Conservation (phyloP, 2,329 filamentous ascomycete species). For the Cryphonectria parasitica region DNA sequence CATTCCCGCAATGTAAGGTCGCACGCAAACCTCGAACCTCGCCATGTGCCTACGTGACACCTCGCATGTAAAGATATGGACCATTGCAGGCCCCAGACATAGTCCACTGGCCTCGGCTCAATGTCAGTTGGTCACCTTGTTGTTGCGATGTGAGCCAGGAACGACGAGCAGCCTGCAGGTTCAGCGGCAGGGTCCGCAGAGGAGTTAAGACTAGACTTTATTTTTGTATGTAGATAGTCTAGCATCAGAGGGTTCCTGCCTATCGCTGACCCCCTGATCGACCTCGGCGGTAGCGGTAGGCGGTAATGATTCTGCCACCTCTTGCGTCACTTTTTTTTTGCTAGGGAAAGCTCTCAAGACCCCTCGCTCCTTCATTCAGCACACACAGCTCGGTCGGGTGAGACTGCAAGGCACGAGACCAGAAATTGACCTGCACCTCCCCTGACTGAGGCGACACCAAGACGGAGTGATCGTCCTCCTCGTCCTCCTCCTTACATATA, state of each 20-base stretch:
- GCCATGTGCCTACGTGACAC: background rate
- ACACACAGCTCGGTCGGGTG: background rate
- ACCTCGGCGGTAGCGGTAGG: conserved; percentile 12
- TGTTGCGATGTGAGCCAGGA: background rate
- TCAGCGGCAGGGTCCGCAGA: background rate
- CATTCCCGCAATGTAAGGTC: background rate
- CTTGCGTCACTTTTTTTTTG: conserved; percentile 27
- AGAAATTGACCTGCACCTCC: background rate
- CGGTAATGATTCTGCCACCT: conserved; percentile 24
- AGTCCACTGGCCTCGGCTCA: background rate
- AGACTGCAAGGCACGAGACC: conserved; percentile 25
- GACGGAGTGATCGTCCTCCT: background rate
- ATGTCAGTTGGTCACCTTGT: background rate
- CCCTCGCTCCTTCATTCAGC: background rate
- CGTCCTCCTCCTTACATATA: background rate
- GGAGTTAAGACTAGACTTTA: background rate
- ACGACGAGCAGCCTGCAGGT: background rate
- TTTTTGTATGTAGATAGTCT: background rate
- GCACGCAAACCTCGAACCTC: conserved; percentile 4
- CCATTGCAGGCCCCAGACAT: background rate
- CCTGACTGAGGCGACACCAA: background rate
- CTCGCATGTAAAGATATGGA: background rate
- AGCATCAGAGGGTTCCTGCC: background rate
- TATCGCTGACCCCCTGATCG: background rate
- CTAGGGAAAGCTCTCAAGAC: background rate